Evolutionary conservation across 352 stramenopile species (phyloP).

Genomic region (Phytopythium montanum): DNA sequence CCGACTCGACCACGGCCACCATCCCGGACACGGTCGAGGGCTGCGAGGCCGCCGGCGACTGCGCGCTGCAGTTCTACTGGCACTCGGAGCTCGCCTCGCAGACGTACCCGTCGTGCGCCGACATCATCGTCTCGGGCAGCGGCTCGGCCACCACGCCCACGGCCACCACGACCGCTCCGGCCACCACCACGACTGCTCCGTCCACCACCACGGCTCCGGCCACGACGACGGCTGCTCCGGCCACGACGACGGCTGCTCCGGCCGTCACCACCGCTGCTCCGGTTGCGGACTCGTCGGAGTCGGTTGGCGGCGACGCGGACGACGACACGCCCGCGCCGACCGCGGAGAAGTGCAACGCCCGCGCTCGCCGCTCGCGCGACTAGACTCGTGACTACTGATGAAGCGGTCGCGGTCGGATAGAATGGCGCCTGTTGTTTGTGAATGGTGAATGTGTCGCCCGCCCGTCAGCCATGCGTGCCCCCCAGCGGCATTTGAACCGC

Average conservation of each 20-base stretch:
- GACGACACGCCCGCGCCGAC: background rate
- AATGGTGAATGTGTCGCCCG: background rate
- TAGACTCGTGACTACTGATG: conserved; percentile 2
- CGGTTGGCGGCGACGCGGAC: conserved; percentile 14
- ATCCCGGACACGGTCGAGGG: conserved; percentile 34
- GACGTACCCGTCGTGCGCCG: conserved; percentile 32
- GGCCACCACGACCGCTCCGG: conserved; percentile 4
- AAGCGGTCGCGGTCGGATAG: background rate
- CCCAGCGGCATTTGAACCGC: background rate
- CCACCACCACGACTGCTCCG: conserved; percentile 5
- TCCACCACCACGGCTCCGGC: conserved; percentile 7
- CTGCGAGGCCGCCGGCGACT: conserved; percentile 31
- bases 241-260: background rate
- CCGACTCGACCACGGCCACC: conserved; percentile 19
- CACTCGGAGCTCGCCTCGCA: conserved; percentile 33
- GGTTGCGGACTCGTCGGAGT: conserved; percentile 8
- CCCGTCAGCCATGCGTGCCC: background rate
- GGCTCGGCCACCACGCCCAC: conserved; percentile 12
- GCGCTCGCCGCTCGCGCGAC: conserved; percentile 14
- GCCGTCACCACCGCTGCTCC: conserved; percentile 1
- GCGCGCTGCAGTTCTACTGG: conserved; percentile 37
- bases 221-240: conserved; percentile 1
- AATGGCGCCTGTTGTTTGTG: background rate
- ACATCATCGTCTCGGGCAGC: conserved; percentile 29
- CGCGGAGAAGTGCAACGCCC: conserved; percentile 13